Evolutionary conservation across 495 filamentous ascomycete genomes (phyloP).

Genomic region (Penicillium malachiteum): DNA sequence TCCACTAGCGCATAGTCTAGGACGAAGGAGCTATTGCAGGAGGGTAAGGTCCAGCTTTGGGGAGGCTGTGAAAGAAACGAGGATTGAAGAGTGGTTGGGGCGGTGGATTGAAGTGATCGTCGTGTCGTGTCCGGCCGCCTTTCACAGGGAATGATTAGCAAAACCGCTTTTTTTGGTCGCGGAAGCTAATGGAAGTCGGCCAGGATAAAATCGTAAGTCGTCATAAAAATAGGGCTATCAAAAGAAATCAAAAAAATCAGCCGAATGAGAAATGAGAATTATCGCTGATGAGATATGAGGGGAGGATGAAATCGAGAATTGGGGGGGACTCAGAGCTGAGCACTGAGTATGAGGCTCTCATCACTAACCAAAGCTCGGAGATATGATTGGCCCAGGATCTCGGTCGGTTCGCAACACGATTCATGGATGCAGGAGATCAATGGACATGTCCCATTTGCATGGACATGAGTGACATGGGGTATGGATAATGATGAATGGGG

Average conservation of each 20-base stretch:
- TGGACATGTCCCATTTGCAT: constrained; percentile 2
- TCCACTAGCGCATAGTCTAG: constrained; percentile 7
- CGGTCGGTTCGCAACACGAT: not conserved
- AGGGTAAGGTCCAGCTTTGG: not conserved
- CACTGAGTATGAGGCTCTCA: not conserved
- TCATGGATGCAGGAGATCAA: constrained; percentile 15
- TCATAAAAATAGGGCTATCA: not conserved
- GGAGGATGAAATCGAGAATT: not conserved
- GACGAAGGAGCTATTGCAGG: not conserved
- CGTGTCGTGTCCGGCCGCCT: not conserved
- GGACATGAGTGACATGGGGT: constrained; percentile 2
- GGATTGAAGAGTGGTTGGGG: not conserved
- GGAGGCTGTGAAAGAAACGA: not conserved
- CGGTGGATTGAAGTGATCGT: not conserved
- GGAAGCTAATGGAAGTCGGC: not conserved
- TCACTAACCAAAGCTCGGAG: not conserved
- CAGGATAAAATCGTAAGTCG: constrained; percentile 2
- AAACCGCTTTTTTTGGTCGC: not conserved
- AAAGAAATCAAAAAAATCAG: not conserved
- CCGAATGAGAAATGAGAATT: not conserved
- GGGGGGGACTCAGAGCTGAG: not conserved
- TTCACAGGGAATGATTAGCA: no score
- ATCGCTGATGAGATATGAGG: constrained; percentile 1
- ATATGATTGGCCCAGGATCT: constrained; percentile 12
- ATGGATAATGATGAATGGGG: constrained; percentile 1